Base-by-base conservation (phyloP, 2,329 filamentous ascomycete genomes). In the Penicillium sp. region DNA sequence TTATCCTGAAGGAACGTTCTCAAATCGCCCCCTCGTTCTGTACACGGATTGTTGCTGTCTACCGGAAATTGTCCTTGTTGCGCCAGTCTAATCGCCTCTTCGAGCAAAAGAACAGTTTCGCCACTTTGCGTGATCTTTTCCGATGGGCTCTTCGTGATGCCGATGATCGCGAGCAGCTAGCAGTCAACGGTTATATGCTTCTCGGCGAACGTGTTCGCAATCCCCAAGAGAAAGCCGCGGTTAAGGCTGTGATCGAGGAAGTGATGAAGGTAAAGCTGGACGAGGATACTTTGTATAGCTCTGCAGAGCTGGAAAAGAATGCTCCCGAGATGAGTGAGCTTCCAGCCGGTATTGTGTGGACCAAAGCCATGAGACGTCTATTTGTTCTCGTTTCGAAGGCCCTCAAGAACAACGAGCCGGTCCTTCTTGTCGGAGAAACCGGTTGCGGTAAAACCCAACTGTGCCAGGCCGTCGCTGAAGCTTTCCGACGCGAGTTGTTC, bases 401-500 rank as follows among this genome's bases (percentile, higher is more conserved):
- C 1, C 79, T 99, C 58, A 84, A 84, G 27, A 94, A 97, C 70
- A 92, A 95, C 60, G 94, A 99, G 72, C 94, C 94, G 0, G 91
- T 99, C 3, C 81, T 99, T 21, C 81, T 99, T 5, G 91, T 99
- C 13, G 94, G 94, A 60, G 95, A 99, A 72, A 99, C 94, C 19
- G 94, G 94, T 6, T 97, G 93, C 69, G 94, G 95, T 59, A 99
- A 99, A 78, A 99, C 94, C 0, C 97, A 93, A 2, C 90, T 99
- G 7, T 95, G 91, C 65, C 94, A 99, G 72, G 83, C 96, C 70
- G 82, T 97, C 52, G 92, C 94, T 3, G 89, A 96, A 68, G 88
- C 90, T 4, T 82, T 91, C 60, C 79, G 81, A 16, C 91, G 88
- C 67, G 80, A 90, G 61, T 79, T 99, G 39, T 87, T 92, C 64